A percentile compares a stretch with the other conserved stretches of the same genome.
phyloP scores from a whole-genome alignment of 345 rosid genomes.

The Firmiana major region DNA sequence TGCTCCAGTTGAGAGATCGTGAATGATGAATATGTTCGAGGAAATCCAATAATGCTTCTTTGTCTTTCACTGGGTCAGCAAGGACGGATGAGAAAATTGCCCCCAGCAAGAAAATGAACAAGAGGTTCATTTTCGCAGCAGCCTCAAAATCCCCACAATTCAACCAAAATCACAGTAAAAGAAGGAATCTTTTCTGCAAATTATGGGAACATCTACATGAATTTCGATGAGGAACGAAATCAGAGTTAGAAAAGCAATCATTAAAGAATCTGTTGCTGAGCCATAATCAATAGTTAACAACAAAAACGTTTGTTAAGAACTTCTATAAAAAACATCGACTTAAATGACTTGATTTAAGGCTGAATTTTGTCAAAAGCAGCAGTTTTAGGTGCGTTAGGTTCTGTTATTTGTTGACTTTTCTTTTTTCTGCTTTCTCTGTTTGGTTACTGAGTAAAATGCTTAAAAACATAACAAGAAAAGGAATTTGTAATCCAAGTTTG shows the following conservation, averaged over 20 bases:
- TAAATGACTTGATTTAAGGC: not conserved
- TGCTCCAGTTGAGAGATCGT: slow-evolving; percentile 61
- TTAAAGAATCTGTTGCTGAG: not conserved
- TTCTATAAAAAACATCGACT: not conserved
- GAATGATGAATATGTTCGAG: slow-evolving; percentile 51
- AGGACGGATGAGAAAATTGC: slow-evolving; percentile 25
- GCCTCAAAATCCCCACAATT: not conserved
- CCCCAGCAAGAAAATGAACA: slow-evolving; percentile 37
- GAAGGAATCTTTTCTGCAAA: slow-evolving; percentile 19
- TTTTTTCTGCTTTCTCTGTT: slow-evolving; percentile 20
- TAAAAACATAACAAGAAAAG: not conserved
- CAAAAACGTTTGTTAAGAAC: not conserved
- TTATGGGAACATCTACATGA: slow-evolving; percentile 20
- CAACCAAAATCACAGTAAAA: not conserved
- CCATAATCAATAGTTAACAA: not conserved
- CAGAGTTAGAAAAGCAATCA: slow-evolving; percentile 12
- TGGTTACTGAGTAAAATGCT: slow-evolving; percentile 19
- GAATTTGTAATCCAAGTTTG: slow-evolving; percentile 2
- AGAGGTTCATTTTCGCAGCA: slow-evolving; percentile 17
- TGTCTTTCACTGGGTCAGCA: slow-evolving; percentile 61
- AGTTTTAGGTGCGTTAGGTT: slow-evolving; percentile 22
- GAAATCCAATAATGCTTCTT: slow-evolving; percentile 70
- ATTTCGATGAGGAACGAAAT: slow-evolving; percentile 3
- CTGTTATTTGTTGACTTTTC: slow-evolving; percentile 28
- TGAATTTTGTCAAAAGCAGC: slow-evolving; percentile 25